These are phyloP conservation scores for Monilinia vaccinii-corymbosi DNA, from an alignment of 2,329 filamentous ascomycete species.

Conservation along the genomic window DNA sequence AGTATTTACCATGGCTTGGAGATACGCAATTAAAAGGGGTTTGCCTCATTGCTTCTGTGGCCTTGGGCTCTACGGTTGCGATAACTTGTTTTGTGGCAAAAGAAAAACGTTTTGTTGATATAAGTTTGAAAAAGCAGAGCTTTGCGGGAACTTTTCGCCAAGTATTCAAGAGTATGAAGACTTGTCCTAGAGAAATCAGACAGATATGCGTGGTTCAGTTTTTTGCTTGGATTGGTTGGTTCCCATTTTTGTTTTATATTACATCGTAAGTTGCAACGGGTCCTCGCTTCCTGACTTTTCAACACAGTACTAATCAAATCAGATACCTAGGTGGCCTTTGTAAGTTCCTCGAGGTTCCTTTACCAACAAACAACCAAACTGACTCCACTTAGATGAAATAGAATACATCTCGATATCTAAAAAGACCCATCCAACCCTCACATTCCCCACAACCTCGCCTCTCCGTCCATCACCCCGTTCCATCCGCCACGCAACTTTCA, in stretches of 20 bases:
- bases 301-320: not conserved
- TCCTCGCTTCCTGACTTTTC: not conserved
- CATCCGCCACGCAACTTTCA: conserved; percentile 8
- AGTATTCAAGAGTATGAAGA: conserved; percentile 5
- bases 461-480: conserved; percentile 2
- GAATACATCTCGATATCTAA: conserved; percentile 6
- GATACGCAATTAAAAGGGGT: conserved; percentile 23
- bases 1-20: conserved; percentile 12
- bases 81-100: conserved; percentile 9
- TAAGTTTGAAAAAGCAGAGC: not conserved
- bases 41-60: conserved; percentile 17
- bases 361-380: not conserved
- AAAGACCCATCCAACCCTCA: not conserved
- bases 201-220: conserved; percentile 25
- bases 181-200: conserved; percentile 6
- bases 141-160: not conserved
- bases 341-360: not conserved
- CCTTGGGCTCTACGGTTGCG: conserved; percentile 11
- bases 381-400: not conserved
- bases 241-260: conserved; percentile 31
- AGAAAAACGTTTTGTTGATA: conserved; percentile 10
- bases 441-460: not conserved
- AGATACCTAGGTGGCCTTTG: conserved; percentile 10
- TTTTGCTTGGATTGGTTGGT: conserved; percentile 31
- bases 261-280: conserved; percentile 21